A percentile compares a stretch with the other conserved stretches of the same genome.
phyloP scores from a whole-genome alignment of 176 grass and related monocot species.

The Zoysia pacifica region DNA sequence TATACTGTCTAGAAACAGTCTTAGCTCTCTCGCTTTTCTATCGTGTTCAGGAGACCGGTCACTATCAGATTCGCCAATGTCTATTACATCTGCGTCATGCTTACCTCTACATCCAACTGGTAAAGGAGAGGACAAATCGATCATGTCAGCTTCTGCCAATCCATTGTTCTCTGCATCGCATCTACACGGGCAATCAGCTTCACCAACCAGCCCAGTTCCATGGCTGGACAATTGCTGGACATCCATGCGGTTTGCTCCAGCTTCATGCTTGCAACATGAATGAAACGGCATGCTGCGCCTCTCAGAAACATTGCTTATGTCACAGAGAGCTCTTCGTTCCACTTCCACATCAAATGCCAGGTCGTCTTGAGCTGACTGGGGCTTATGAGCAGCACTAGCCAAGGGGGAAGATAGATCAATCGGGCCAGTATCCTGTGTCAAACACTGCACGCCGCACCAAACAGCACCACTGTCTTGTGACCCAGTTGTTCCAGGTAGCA shows the following conservation, averaged over 20 bases:
- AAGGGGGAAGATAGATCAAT: constrained; percentile 39
- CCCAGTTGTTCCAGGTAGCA: constrained; percentile 46
- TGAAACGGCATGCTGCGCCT: background rate
- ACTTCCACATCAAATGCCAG: background rate
- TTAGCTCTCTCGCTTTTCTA: constrained; percentile 45
- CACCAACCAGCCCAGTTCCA: background rate
- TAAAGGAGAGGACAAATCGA: constrained; percentile 57
- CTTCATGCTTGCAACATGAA: constrained; percentile 26
- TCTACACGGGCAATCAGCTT: background rate
- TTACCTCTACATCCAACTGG: constrained; percentile 7
- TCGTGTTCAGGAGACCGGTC: constrained; percentile 55
- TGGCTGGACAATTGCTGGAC: constrained; percentile 18
- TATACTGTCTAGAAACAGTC: constrained; percentile 54
- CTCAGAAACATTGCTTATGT: constrained; percentile 38
- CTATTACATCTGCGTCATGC: constrained; percentile 40
- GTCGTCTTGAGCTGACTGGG: background rate
- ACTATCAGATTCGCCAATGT: constrained; percentile 21
- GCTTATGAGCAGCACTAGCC: constrained; percentile 18
- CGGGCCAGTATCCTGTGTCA: background rate
- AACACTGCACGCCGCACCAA: background rate
- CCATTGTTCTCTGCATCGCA: background rate
- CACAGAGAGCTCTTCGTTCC: constrained; percentile 43
- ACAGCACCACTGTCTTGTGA: background rate
- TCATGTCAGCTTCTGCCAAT: constrained; percentile 16
- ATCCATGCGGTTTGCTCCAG: constrained; percentile 30